phyloP scores from a whole-genome alignment of 306 rosid genomes.

The Vigna mungo region DNA sequence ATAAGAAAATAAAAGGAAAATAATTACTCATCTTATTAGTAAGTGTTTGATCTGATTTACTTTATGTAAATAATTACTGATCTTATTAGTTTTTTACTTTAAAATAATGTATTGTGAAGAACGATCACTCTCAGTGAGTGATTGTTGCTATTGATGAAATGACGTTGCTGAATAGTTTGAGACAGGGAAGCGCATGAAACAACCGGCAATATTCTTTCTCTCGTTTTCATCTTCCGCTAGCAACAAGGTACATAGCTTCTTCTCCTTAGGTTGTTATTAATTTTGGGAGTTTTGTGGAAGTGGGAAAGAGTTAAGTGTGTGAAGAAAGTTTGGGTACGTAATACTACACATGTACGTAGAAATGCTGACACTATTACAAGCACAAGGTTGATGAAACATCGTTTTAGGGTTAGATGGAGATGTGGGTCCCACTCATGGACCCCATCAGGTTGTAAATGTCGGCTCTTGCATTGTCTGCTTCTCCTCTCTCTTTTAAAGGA shows the following conservation, averaged over 20 bases:
- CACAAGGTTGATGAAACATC: slow-evolving; percentile 74
- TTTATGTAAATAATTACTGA: not conserved
- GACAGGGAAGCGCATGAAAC: slow-evolving; percentile 55
- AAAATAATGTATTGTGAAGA: not conserved
- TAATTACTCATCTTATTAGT: not conserved
- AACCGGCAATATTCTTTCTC: slow-evolving; percentile 46
- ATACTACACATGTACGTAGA: slow-evolving; percentile 82
- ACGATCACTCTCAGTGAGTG: slow-evolving; percentile 38
- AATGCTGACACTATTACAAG: slow-evolving; percentile 41
- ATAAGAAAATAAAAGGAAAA: not conserved
- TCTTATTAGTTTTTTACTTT: not conserved
- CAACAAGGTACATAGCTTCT: too few species aligned
- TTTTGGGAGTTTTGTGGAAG: slow-evolving; percentile 18
- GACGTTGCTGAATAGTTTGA: slow-evolving; percentile 45
- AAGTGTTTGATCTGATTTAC: not conserved
- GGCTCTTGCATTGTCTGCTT: slow-evolving; percentile 53
- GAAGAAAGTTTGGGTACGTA: slow-evolving; percentile 60
- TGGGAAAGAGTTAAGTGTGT: slow-evolving; percentile 26
- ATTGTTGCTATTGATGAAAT: slow-evolving; percentile 29
- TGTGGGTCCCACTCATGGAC: slow-evolving; percentile 62
- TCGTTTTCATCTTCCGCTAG: not conserved
- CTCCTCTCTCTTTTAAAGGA: slow-evolving; percentile 48
- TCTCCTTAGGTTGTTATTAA: not conserved
- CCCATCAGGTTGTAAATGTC: slow-evolving; percentile 72
- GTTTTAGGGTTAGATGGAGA: slow-evolving; percentile 86